These are phyloP conservation scores for Lolium rigidum DNA, from an alignment of 176 grass and related monocot species.

Conservation along the genomic window DNA sequence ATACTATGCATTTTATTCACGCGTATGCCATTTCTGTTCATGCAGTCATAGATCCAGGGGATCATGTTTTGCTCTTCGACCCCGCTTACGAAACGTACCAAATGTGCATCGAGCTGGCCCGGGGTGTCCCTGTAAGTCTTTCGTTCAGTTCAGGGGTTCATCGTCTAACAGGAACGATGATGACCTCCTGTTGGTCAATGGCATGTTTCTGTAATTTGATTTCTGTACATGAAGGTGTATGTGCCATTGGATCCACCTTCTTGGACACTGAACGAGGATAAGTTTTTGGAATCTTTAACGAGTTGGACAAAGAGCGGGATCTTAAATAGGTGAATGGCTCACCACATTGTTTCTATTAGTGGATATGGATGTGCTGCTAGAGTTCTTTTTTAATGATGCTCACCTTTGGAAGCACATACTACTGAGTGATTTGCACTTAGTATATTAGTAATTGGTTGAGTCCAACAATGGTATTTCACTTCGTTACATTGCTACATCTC, in stretches of 20 bases:
- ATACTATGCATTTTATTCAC: too few relatives aligned
- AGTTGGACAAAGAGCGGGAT: conserved; percentile 81
- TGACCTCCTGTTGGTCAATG: not conserved
- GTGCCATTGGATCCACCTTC: conserved; percentile 80
- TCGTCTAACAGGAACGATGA: not conserved
- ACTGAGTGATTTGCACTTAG: too few relatives aligned
- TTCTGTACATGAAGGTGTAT: conserved; percentile 64
- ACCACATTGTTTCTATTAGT: not conserved
- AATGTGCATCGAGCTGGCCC: conserved; percentile 73
- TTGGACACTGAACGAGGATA: conserved; percentile 73
- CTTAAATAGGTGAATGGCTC: conserved; percentile 73
- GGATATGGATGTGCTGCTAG: too few relatives aligned
- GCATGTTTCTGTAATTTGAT: conserved; percentile 13
- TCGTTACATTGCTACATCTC: conserved; percentile 32
- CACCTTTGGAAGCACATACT: too few relatives aligned
- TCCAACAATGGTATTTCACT: not conserved
- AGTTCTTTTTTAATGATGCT: too few relatives aligned
- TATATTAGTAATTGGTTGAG: too few relatives aligned
- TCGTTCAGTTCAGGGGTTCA: not conserved
- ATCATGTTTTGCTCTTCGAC: conserved; percentile 86
- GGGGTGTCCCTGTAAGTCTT: conserved; percentile 73
- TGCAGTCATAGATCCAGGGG: conserved; percentile 79
- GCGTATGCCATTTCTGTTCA: not conserved
- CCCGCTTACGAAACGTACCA: conserved; percentile 87
- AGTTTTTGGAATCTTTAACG: conserved; percentile 73